Evolutionary conservation across 2,329 filamentous ascomycete species (phyloP).

Genomic region (Niveomyces coronatus): DNA sequence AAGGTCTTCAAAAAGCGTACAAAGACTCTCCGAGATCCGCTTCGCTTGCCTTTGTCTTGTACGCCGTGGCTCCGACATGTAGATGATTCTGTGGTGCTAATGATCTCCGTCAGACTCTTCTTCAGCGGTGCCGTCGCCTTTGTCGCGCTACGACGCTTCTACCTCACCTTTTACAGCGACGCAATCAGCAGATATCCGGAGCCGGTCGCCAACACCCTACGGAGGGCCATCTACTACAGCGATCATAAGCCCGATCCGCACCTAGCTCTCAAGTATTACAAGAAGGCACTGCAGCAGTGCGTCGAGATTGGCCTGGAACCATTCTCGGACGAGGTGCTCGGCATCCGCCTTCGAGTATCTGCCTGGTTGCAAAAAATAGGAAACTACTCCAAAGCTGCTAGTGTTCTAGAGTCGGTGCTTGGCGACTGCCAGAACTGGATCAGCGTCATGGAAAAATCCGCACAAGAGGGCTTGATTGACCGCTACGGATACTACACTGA

Average conservation of each 20-base stretch:
- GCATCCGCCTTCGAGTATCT: constrained; percentile 75
- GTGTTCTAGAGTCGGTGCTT: constrained; percentile 68
- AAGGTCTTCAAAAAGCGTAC: constrained; percentile 24
- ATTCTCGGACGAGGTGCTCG: constrained; percentile 83
- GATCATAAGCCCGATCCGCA: constrained; percentile 66
- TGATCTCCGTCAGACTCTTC: constrained; percentile 16
- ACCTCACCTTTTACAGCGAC: constrained; percentile 43
- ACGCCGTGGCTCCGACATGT: constrained; percentile 8
- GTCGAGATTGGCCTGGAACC: constrained; percentile 69
- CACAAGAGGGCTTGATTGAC: constrained; percentile 35
- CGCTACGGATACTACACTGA: constrained; percentile 25
- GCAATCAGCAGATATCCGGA: constrained; percentile 54
- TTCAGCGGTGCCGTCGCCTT: constrained; percentile 20
- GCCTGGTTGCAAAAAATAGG: constrained; percentile 69
- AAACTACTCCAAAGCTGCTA: constrained; percentile 58
- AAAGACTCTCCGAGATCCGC: constrained; percentile 22
- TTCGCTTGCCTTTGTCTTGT: constrained; percentile 22
- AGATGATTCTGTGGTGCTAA: constrained; percentile 1
- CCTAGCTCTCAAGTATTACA: constrained; percentile 74
- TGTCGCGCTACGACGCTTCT: constrained; percentile 33
- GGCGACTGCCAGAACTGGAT: constrained; percentile 57
- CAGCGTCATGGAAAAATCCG: constrained; percentile 39
- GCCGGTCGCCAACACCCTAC: constrained; percentile 64
- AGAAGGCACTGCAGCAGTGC: constrained; percentile 64
- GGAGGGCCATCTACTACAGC: constrained; percentile 77